Base-by-base conservation (phyloP, 148 eudicot genomes). In the Tetragonia tetragonoides region DNA sequence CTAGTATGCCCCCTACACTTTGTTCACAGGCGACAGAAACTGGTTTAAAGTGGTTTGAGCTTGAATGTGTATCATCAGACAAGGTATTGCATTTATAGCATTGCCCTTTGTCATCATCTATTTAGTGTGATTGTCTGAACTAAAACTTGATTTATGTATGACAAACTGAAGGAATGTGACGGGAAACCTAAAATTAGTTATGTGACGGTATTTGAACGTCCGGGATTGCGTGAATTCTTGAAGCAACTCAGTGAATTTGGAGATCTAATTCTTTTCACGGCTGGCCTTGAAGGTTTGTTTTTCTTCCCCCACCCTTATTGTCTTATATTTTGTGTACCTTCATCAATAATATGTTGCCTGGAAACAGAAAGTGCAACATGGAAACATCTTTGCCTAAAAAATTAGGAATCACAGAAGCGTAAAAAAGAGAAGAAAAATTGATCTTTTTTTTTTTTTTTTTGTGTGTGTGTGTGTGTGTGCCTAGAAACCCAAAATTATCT, bases 201-300 rank as follows among this genome's bases (percentile, higher is more conserved):
- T 76, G 99, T 95, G 42, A 95, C 99, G 5, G 99, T 95, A 81
- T 95, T 95, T 88, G 99, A 95, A 80, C 97, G 99, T 66, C 99
- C 99, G 23, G 99, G 99, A 72, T 84, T 95, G 85, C 87, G 86
- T 68, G 93, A 93, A 68, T 95, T 93, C 83, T 85, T 93, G 75
- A 83, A 86, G 66, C 90, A 90, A 81, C 93, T 95, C 49, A 87
- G 94, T 84, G 89, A 89, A 89, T 95, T 93, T 90, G 99, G 97
- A 66, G 93, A 93, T 78, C 90, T 95, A 74, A 89, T 95, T 80
- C 87, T 95, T 77, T 95, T 95, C 83, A 95, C 99, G 5, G 99
- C 99, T 46, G 99, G 97, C 44, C 92, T 95, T 83, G 99, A 95
- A 95, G 99, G 99, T 95, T 82, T 54, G 73, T 41, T 39, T 63